phyloP scores from a whole-genome alignment of 345 rosid genomes.

The Eutrema japonicum region DNA sequence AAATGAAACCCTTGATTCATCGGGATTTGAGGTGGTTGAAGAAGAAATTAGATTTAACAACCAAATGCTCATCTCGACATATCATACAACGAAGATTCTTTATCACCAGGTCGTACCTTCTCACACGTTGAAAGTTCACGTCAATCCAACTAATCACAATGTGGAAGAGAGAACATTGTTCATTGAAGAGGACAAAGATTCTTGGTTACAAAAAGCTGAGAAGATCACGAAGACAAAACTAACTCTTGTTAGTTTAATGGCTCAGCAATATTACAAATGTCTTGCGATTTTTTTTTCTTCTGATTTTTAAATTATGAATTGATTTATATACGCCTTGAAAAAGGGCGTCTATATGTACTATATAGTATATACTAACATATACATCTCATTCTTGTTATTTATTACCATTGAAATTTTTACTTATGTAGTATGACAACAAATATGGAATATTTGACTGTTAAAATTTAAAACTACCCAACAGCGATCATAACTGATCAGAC shows the following conservation, averaged over 20 bases:
- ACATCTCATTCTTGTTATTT: constrained; percentile 20
- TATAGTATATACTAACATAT: constrained; percentile 12
- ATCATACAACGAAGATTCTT: constrained; percentile 73
- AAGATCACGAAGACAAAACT: constrained; percentile 39
- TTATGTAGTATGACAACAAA: not conserved
- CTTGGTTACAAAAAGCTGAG: constrained; percentile 42
- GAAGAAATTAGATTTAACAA: constrained; percentile 73
- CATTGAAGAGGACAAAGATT: constrained; percentile 37
- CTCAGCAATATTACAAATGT: constrained; percentile 39
- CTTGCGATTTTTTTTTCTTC: constrained; percentile 34
- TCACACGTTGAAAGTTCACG: constrained; percentile 71
- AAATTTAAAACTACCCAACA: not conserved
- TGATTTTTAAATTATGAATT: not conserved
- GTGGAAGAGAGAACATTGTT: constrained; percentile 40
- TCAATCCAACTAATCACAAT: constrained; percentile 46
- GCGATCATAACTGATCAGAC: not conserved
- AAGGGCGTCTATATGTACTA: not conserved
- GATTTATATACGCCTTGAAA: constrained; percentile 27
- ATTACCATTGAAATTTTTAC: not conserved
- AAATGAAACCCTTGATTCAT: constrained; percentile 52
- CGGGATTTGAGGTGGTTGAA: constrained; percentile 63
- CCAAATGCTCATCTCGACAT: constrained; percentile 73
- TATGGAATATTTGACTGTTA: not conserved
- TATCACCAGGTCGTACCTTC: constrained; percentile 86
- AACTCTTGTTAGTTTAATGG: constrained; percentile 28